These are phyloP conservation scores for Orobanche coerulescens DNA, from an alignment of 257 asterid species.

Conservation along the genomic window DNA sequence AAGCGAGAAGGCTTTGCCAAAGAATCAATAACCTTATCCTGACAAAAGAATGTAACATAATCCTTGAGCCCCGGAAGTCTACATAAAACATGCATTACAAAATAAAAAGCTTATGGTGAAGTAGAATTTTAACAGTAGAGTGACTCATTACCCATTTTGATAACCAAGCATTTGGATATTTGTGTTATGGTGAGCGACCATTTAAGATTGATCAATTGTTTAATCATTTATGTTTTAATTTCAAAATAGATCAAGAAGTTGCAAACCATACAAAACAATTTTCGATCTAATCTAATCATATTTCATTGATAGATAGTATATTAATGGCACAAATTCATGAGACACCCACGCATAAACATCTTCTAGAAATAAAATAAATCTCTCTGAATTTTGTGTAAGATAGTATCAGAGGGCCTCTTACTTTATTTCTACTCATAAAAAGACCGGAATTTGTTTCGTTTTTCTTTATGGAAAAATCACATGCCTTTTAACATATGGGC, in stretches of 20 bases:
- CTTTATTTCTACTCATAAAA: no score
- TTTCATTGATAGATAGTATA: not conserved
- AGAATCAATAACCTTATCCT: slow-evolving; percentile 59
- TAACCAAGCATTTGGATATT: not conserved
- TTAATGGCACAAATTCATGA: not conserved
- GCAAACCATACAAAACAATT: not conserved
- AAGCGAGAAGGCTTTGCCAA: slow-evolving; percentile 42
- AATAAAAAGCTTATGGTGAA: not conserved
- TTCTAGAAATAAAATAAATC: not conserved
- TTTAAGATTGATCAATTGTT: no score
- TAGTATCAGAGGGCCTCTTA: no score
- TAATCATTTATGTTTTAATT: no score
- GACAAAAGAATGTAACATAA: slow-evolving; percentile 27
- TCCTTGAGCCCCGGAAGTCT: slow-evolving; percentile 18
- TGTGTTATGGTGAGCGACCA: not conserved
- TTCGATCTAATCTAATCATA: not conserved
- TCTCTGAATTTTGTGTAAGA: not conserved
- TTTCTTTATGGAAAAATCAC: no score
- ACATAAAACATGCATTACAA: not conserved
- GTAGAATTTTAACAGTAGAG: not conserved
- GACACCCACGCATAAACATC: not conserved
- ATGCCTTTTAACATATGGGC: not conserved
- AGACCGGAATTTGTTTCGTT: not conserved
- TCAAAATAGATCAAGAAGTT: not conserved
- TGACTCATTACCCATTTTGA: not conserved